Percentiles rank a stretch among this genome's conserved stretches.
Evolutionary conservation across 1,284 basidiomycete genomes (phyloP).

Genomic region (Volvariella surrecta): DNA sequence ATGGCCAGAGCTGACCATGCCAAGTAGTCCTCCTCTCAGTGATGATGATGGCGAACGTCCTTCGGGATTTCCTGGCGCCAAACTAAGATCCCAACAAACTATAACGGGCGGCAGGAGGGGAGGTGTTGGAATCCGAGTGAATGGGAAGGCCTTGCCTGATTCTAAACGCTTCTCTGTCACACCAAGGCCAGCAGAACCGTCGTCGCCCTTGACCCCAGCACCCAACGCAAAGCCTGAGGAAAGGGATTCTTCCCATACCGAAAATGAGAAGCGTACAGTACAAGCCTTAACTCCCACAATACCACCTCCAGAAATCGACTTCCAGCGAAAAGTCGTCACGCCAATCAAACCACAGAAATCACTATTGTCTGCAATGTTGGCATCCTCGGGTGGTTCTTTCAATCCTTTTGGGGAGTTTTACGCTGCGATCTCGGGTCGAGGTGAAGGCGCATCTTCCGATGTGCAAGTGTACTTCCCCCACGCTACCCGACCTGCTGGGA

Average conservation of each 20-base stretch:
- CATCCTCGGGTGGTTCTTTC: slow-evolving; percentile 44
- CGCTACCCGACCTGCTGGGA: slow-evolving; percentile 52
- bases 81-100: slow-evolving; percentile 77
- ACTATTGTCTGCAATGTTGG: slow-evolving; percentile 59
- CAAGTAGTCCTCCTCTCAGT: slow-evolving; percentile 58
- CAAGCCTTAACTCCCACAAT: slow-evolving; percentile 18
- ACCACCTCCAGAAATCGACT: slow-evolving; percentile 17
- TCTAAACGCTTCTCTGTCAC: slow-evolving; percentile 39
- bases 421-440: slow-evolving; percentile 69
- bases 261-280: not conserved
- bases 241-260: slow-evolving; percentile 2
- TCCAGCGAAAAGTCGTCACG: slow-evolving; percentile 41
- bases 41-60: slow-evolving; percentile 53
- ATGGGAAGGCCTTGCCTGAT: slow-evolving; percentile 42
- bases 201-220: slow-evolving; percentile 16
- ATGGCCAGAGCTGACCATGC: slow-evolving; percentile 78
- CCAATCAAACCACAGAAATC: slow-evolving; percentile 39
- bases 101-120: slow-evolving; percentile 68
- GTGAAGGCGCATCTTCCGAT: slow-evolving; percentile 52
- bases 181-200: slow-evolving; percentile 22
- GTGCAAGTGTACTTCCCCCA: slow-evolving; percentile 88
- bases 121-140: slow-evolving; percentile 61
- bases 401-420: slow-evolving; percentile 84
- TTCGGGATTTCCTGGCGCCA: slow-evolving; percentile 48
- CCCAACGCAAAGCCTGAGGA: not conserved